A percentile compares a stretch with the other conserved stretches of the same genome.
These are phyloP conservation scores for Plasmodium blacklocki DNA, from an alignment of 169 alveolate genomes.

Conservation along the genomic window DNA sequence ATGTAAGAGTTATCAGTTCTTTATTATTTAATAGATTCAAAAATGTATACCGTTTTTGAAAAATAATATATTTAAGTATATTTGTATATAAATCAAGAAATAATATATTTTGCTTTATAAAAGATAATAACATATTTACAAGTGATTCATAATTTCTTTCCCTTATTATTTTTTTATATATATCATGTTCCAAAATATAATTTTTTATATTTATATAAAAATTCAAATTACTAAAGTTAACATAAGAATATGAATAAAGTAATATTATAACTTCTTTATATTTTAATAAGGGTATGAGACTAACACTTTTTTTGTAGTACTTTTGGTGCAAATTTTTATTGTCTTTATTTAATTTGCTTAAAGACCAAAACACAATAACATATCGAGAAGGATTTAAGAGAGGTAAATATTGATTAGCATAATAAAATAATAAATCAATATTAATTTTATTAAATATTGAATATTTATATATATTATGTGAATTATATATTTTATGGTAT, in stretches of 20 bases:
- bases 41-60: conserved; percentile 5
- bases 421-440: conserved; percentile 30
- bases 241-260: conserved; percentile 60
- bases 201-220: conserved; percentile 65
- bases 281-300: conserved; percentile 35
- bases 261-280: conserved; percentile 43
- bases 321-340: conserved; percentile 37
- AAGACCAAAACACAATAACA: conserved; percentile 70
- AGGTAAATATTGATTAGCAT: conserved; percentile 63
- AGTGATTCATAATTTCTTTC: conserved; percentile 42
- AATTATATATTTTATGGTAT: neutral
- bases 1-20: conserved; percentile 44
- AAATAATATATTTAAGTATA: conserved; percentile 31
- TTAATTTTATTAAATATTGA: neutral
- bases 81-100: conserved; percentile 41
- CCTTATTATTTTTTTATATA: conserved; percentile 23
- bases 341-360: conserved; percentile 62
- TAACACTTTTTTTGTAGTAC: conserved; percentile 31
- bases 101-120: conserved; percentile 67
- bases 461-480: neutral
- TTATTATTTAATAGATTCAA: conserved; percentile 24
- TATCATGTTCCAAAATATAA: conserved; percentile 28
- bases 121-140: conserved; percentile 53
- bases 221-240: conserved; percentile 26
- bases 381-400: conserved; percentile 44